phyloP scores from a whole-genome alignment of 345 rosid species.

The Camelina laxa region DNA sequence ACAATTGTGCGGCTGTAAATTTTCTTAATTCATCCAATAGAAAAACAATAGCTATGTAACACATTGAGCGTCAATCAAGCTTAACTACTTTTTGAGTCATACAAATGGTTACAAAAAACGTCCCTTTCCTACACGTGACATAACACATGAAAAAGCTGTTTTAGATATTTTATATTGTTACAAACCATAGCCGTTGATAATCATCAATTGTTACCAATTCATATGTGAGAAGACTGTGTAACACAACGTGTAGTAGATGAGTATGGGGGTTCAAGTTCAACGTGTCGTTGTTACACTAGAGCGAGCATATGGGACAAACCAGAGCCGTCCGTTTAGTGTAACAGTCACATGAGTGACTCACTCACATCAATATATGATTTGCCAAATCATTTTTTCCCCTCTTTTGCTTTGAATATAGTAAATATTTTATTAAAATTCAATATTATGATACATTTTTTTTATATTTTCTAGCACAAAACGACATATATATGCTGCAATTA shows the following conservation, averaged over 20 bases:
- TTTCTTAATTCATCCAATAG: background rate
- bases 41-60: background rate
- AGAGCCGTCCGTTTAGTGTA: constrained; percentile 23
- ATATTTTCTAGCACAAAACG: too few relatives aligned
- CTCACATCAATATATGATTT: constrained; percentile 4
- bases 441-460: too few relatives aligned
- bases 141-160: constrained; percentile 6
- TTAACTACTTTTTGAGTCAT: background rate
- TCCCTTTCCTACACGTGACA: constrained; percentile 12
- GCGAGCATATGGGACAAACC: background rate
- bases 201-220: background rate
- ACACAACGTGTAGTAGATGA: background rate
- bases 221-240: too few relatives aligned
- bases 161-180: background rate
- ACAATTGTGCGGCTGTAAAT: constrained; percentile 24
- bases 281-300: background rate
- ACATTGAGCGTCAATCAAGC: constrained; percentile 9
- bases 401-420: background rate
- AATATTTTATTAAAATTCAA: too few relatives aligned
- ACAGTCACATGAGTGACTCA: constrained; percentile 23
- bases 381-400: background rate
- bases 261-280: background rate
- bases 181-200: background rate
- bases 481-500: too few relatives aligned
- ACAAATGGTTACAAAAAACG: constrained; percentile 11